phyloP scores from a whole-genome alignment of 73 alveolate species.

The Tetrahymena elliotti region DNA sequence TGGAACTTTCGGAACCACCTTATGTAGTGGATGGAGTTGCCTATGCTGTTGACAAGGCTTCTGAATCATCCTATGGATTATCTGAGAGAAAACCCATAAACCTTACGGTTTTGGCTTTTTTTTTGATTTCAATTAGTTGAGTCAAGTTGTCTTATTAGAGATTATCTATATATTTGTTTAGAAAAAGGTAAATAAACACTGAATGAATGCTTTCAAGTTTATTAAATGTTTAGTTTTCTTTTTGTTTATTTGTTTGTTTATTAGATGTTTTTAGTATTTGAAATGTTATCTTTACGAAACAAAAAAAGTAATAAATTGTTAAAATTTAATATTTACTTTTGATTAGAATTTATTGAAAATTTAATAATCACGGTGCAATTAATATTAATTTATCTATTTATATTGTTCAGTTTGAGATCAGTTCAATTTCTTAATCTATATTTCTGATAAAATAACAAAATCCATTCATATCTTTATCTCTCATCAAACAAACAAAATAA shows the following conservation, averaged over 20 bases:
- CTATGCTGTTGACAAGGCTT: neutral
- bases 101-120: neutral
- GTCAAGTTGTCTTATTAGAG: neutral
- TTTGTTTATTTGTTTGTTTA: neutral
- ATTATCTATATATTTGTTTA: neutral
- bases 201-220: neutral
- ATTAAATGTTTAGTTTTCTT: neutral
- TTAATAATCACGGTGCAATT: neutral
- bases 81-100: neutral
- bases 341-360: neutral
- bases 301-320: neutral
- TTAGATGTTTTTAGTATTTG: neutral
- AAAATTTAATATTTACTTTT: neutral
- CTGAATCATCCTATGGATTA: neutral
- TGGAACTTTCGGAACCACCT: neutral
- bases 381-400: neutral
- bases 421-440: neutral
- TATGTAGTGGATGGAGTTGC: neutral
- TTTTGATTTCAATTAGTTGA: neutral
- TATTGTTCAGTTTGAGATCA: neutral
- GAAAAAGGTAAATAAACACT: neutral
- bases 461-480: neutral
- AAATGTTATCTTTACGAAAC: neutral
- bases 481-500: neutral
- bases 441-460: neutral